Percentiles rank a stretch among this genome's conserved stretches.
These are phyloP conservation scores for Juncus inflexus DNA, from an alignment of 176 grass and related monocot species.

Conservation along the genomic window DNA sequence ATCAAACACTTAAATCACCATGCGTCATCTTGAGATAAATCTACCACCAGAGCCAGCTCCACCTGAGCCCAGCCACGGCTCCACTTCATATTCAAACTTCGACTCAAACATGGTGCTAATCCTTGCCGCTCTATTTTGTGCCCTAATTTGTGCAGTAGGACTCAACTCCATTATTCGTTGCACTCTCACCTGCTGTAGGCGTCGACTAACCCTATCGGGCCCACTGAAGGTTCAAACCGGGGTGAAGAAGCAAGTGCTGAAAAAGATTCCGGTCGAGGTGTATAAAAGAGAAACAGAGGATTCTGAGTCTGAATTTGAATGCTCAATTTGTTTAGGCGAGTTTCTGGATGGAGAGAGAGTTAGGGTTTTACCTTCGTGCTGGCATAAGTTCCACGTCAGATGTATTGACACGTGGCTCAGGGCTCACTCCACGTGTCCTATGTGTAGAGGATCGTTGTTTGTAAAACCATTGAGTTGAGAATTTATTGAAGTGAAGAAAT, in stretches of 20 bases:
- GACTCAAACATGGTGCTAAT: conserved; percentile 98
- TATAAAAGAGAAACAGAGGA: conserved; percentile 41
- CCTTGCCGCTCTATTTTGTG: conserved; percentile 74
- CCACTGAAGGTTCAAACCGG: conserved; percentile 14
- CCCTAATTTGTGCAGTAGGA: conserved; percentile 61
- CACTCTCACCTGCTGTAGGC: conserved; percentile 58
- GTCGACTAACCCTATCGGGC: neutral
- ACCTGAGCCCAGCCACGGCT: conserved; percentile 23
- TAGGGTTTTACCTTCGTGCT: conserved; percentile 73
- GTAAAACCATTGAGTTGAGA: neutral
- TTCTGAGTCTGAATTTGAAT: conserved; percentile 29
- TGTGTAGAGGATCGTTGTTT: conserved; percentile 61
- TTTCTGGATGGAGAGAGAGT: conserved; percentile 80
- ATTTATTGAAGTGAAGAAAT: neutral
- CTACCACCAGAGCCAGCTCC: conserved; percentile 22
- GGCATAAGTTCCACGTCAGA: conserved; percentile 69
- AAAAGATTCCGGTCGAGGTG: conserved; percentile 64
- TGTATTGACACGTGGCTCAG: conserved; percentile 86
- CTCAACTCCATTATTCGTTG: conserved; percentile 66
- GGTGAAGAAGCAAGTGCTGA: conserved; percentile 52
- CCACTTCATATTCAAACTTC: conserved; percentile 47
- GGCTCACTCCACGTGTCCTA: conserved; percentile 79
- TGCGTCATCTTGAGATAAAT: conserved; percentile 23
- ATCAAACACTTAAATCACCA: conserved; percentile 7
- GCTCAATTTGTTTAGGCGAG: conserved; percentile 89